Percentiles rank a stretch among this genome's conserved stretches.
phyloP scores from a whole-genome alignment of 78 protist genomes.

The Tieghemostelium lacteum region DNA sequence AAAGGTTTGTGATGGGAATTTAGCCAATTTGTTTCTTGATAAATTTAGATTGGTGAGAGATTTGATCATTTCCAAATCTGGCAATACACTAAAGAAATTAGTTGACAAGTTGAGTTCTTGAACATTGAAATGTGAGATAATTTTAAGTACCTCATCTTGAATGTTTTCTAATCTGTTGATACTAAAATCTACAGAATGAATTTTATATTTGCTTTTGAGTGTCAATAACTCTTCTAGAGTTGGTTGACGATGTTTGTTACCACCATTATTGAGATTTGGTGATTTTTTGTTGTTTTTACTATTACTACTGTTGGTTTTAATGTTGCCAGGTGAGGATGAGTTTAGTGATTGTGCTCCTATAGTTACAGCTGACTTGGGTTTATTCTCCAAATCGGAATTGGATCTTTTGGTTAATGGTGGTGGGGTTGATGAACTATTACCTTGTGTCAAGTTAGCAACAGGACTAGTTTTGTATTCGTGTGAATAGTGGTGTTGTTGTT shows the following conservation, averaged over 20 bases:
- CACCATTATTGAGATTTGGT: background rate
- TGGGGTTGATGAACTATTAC: background rate
- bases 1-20: conserved; percentile 22
- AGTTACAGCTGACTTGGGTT: background rate
- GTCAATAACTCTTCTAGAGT: background rate
- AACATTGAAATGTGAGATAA: conserved; percentile 16
- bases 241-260: background rate
- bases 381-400: background rate
- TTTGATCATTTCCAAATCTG: conserved; percentile 25
- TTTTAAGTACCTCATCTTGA: conserved; percentile 12
- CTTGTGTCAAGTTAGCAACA: no score
- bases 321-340: background rate
- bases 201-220: background rate
- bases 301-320: background rate
- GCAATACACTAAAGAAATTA: conserved; percentile 24
- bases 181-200: conserved; percentile 45
- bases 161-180: conserved; percentile 52
- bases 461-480: no score
- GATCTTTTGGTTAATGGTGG: background rate
- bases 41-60: conserved; percentile 23
- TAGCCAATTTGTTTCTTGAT: conserved; percentile 28
- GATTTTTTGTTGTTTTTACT: background rate
- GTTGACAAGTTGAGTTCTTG: conserved; percentile 38
- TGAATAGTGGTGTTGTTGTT: no score
- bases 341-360: background rate